A percentile compares a stretch with the other conserved stretches of the same genome.
phyloP scores from a whole-genome alignment of 2,329 filamentous ascomycete genomes.

The Coniochaeta sp. region DNA sequence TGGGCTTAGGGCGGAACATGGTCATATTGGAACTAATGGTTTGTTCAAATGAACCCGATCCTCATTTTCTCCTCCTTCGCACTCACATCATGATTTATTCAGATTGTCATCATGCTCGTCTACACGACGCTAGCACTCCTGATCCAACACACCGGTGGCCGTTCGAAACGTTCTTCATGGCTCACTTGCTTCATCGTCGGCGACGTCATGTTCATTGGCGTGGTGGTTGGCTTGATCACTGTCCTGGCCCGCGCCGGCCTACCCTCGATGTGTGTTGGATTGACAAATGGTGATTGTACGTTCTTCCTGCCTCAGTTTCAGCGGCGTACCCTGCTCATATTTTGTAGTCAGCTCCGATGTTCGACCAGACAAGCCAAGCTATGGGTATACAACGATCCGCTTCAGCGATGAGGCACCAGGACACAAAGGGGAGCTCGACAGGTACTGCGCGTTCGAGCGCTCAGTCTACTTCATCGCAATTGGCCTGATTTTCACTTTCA shows the following conservation, averaged over 20 bases:
- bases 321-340: background rate
- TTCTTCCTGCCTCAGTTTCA: background rate
- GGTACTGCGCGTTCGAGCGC: conserved; percentile 21
- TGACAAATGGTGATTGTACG: conserved; percentile 18
- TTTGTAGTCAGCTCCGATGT: conserved; percentile 4
- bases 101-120: conserved; percentile 21
- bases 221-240: conserved; percentile 23
- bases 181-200: conserved; percentile 19
- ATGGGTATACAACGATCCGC: conserved; percentile 18
- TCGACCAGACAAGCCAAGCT: background rate
- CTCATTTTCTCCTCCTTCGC: background rate
- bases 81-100: conserved; percentile 5
- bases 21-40: conserved; percentile 24
- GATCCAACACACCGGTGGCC: conserved; percentile 20
- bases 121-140: conserved; percentile 23
- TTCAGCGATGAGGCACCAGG: conserved; percentile 20
- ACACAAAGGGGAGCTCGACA: conserved; percentile 19
- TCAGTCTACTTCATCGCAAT: conserved; percentile 23
- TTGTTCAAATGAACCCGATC: background rate
- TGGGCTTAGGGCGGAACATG: conserved; percentile 19
- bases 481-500: conserved; percentile 18
- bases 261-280: conserved; percentile 23
- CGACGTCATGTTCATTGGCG: conserved; percentile 21
- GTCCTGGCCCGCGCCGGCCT: conserved; percentile 24
- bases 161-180: conserved; percentile 15